Evolutionary conservation across 768 basidiomycete genomes (phyloP).

Genomic region (Termitomyces sp.): DNA sequence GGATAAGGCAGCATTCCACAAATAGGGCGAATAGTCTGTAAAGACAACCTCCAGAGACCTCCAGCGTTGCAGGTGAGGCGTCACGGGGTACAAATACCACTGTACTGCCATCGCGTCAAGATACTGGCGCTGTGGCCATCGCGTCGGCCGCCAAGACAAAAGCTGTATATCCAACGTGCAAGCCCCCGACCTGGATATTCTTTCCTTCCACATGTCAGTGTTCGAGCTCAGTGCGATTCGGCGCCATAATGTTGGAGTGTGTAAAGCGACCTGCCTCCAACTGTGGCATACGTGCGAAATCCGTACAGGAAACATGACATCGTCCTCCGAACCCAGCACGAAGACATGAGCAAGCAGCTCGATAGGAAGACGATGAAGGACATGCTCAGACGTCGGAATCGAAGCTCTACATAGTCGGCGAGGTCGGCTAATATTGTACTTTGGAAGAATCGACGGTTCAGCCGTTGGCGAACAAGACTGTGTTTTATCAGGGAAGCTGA

Average conservation of each 20-base stretch:
- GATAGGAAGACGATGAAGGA: slow-evolving; percentile 55
- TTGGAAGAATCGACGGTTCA: slow-evolving; percentile 13
- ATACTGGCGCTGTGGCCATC: slow-evolving; percentile 29
- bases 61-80: slow-evolving; percentile 52
- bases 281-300: slow-evolving; percentile 68
- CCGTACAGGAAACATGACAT: slow-evolving; percentile 54
- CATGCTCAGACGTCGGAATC: slow-evolving; percentile 18
- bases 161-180: slow-evolving; percentile 64
- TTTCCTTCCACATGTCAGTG: slow-evolving; percentile 60
- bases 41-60: slow-evolving; percentile 64
- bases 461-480: slow-evolving; percentile 15
- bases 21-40: slow-evolving; percentile 52
- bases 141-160: slow-evolving; percentile 29
- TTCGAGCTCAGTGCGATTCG: slow-evolving; percentile 49
- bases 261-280: slow-evolving; percentile 63
- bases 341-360: slow-evolving; percentile 70
- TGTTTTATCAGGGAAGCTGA: slow-evolving; percentile 18
- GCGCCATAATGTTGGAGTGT: slow-evolving; percentile 65
- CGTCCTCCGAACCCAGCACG: slow-evolving; percentile 54
- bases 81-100: slow-evolving; percentile 59
- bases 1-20: slow-evolving; percentile 69
- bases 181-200: slow-evolving; percentile 56
- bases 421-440: slow-evolving; percentile 32
- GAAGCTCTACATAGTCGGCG: slow-evolving; percentile 34
- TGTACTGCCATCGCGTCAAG: slow-evolving; percentile 50